Evolutionary conservation across 2,329 filamentous ascomycete genomes (phyloP).

Genomic region (Xylaria sp.): DNA sequence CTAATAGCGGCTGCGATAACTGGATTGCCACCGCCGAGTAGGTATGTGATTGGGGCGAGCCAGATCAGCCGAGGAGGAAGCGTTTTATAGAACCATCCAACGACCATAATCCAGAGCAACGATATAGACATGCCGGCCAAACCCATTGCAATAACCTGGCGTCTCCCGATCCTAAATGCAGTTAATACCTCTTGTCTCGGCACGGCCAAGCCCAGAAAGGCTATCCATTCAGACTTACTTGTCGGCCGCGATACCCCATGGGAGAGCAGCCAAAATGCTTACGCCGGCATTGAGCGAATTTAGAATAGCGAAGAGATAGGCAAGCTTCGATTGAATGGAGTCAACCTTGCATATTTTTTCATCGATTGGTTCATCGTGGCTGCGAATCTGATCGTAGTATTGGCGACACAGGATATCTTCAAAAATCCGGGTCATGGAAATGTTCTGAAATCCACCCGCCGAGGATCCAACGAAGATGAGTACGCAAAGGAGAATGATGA

Average conservation of each 20-base stretch:
- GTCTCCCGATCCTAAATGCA: slow-evolving; percentile 50
- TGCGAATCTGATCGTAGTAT: slow-evolving; percentile 48
- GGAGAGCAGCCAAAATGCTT: slow-evolving; percentile 50
- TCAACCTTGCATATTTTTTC: slow-evolving; percentile 53
- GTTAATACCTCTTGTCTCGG: slow-evolving; percentile 4
- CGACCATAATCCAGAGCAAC: slow-evolving; percentile 45
- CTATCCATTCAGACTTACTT: slow-evolving; percentile 41
- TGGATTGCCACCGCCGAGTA: slow-evolving; percentile 53
- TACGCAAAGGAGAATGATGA: slow-evolving; percentile 46
- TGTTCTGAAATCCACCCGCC: slow-evolving; percentile 47
- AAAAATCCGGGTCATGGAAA: slow-evolving; percentile 51
- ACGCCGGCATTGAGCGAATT: slow-evolving; percentile 48
- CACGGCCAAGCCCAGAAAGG: background rate
- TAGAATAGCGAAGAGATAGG: slow-evolving; percentile 49
- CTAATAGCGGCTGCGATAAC: slow-evolving; percentile 48
- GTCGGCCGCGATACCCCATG: slow-evolving; percentile 54
- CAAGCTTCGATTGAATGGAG: slow-evolving; percentile 51
- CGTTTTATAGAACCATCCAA: slow-evolving; percentile 50
- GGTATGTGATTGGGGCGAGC: slow-evolving; percentile 47
- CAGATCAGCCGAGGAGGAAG: slow-evolving; percentile 51
- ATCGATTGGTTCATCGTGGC: slow-evolving; percentile 47
- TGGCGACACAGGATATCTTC: slow-evolving; percentile 55
- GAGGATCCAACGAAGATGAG: slow-evolving; percentile 48
- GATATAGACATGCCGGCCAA: slow-evolving; percentile 48
- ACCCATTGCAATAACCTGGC: slow-evolving; percentile 49